Evolutionary conservation across 768 basidiomycete species (phyloP), one percentile per base, ranked within the genome.

Genomic region (Podaxis sp.): DNA sequence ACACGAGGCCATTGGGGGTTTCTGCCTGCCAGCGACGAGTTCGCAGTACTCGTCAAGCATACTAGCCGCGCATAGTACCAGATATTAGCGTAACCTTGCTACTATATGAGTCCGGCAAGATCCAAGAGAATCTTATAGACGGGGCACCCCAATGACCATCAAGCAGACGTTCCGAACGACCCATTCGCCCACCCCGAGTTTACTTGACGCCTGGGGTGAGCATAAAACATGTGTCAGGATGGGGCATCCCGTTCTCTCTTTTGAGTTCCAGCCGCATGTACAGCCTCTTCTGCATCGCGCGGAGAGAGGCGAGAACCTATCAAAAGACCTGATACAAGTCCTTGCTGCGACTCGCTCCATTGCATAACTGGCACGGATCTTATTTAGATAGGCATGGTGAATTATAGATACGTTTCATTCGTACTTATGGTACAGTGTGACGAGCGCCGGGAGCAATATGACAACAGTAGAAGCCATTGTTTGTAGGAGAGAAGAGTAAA

Each of bases 201-300:
- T 58, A 30, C 20, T 59, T 50, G 22, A 52, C 37, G 48, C 20
- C 48, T 38, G 11, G 12, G 30, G 28, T n/a, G 36, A 59, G 58
- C 58, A 40, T 50, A 59, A 50, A 51, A 36, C 49, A 26, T 51
- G 48, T 33, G 44, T 58, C 48, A 48, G 48, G 44, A 26, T 30
- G 26, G 26, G 56, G 4, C 12, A 28, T 3, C 49, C 37, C 24
- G 24, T 11, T 28, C 15, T 22, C 4, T 26, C 24, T 15, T 44
- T 6, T 12, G 24, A n/a, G 40, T 24, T 12, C 44, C 56, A 49
- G 36, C 58, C 30, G 44, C 46, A 49, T 37, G 57, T 36, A 22
- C 26, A 4, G 13, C 55, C 46, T 41, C 56, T n/a, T 26, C n/a
- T n/a, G 26, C 20, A 13, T 56, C 24, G 56, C 2, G 6, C 28